Conservation (phyloP, 2,329 filamentous ascomycete genomes). For the Mycocentrospora acerina region DNA sequence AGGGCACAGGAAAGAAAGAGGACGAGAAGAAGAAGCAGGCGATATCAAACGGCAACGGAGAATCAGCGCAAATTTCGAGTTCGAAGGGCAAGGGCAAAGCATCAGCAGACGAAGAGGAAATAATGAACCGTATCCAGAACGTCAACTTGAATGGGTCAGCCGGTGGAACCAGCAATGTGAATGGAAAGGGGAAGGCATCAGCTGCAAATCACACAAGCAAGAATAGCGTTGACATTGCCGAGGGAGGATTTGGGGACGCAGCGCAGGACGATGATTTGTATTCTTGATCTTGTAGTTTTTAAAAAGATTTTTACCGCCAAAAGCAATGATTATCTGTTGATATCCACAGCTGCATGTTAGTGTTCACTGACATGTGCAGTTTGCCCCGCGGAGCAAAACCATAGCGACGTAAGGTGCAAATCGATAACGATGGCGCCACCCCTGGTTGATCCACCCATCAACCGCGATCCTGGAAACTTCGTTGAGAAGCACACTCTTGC, state of each 20-base stretch:
- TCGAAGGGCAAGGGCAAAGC: constrained; percentile 31
- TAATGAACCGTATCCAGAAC: constrained; percentile 45
- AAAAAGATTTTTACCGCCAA: too few relatives aligned
- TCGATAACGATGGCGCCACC: constrained; percentile 2
- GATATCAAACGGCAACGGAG: neutral
- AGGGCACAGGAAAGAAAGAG: constrained; percentile 59
- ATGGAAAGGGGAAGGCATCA: constrained; percentile 40
- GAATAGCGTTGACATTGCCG: constrained; percentile 37
- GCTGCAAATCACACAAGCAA: constrained; percentile 34
- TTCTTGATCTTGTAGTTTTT: constrained; percentile 8
- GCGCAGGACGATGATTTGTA: constrained; percentile 49
- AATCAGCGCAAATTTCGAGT: neutral
- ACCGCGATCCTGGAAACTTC: constrained; percentile 2
- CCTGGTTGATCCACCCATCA: constrained; percentile 11
- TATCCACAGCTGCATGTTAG: too few relatives aligned
- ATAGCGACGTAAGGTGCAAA: too few relatives aligned
- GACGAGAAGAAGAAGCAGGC: constrained; percentile 44
- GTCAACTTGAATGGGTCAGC: constrained; percentile 32
- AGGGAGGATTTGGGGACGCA: constrained; percentile 43
- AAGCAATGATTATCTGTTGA: too few relatives aligned
- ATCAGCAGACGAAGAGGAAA: constrained; percentile 38
- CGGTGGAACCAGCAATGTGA: constrained; percentile 13
- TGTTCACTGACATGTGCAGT: too few relatives aligned
- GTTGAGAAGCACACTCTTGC: constrained; percentile 15
- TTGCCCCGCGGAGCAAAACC: too few relatives aligned